Base-by-base conservation (phyloP, 139 green algal species). In the Tetradesmus obliquus region DNA sequence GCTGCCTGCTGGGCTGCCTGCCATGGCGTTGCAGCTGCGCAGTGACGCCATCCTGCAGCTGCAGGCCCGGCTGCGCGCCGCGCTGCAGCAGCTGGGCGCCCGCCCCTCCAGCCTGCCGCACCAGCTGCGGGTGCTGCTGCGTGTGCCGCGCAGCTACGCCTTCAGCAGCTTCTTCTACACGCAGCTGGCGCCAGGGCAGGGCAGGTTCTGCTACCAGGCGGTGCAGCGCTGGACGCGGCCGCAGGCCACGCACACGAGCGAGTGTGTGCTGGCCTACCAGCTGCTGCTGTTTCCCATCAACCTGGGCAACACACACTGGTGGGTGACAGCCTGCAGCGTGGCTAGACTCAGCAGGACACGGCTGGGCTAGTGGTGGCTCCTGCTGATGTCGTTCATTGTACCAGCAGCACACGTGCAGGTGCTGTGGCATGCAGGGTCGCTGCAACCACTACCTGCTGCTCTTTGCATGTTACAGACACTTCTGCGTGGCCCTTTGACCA, bases 241-340 rank as follows among this genome's bases (percentile, higher is more conserved):
- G 0, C 1, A 3, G 1, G 66, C 55, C n/a, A 94, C 86, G 0
- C 55, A 55, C 45, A 94, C 89, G 6, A 32, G 79, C 1, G 89
- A 92, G 5, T 93, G 92, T 85, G 90, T 94, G 51, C 53, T 94
- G 57, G 24, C 5, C 3, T 72, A 88, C 2, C 81, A 94, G 55
- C 86, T 94, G 86, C 79, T 94, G 86, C 89, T 94, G 8, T 80
- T 94, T 24, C 92, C 92, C n/a, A 92, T 94, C 86, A 93, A 93
- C 71, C 80, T 91, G 51, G 4, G 51, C 71, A 92, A 92, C 86
- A 86, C 57, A 13, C 92, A 94, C 86, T 94, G 92, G 92, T 93
- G 66, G 24, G 24, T 58, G 32, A 5, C 5, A 9, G 3, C 22
- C 51, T 19, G 76, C 19, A 71, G 2, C 15, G 79, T 71, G 10